Conservation (phyloP, 1,139 yeast species). For the Wickerhamomyces sp. region DNA sequence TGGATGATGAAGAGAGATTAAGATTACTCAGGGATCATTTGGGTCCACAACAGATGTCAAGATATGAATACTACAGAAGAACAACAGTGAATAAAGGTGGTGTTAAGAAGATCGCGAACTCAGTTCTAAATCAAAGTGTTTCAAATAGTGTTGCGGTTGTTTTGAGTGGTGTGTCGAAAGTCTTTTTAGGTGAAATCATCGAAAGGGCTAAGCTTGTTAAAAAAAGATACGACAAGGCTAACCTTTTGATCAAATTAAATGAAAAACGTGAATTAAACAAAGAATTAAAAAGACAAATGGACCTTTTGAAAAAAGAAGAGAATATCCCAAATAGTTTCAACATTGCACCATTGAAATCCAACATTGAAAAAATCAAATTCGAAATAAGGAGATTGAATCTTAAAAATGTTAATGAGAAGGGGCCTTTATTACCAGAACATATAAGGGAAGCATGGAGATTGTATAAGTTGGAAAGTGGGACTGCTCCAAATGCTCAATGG, state of each 20-base stretch:
- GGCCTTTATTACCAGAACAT: slow-evolving; percentile 79
- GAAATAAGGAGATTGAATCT: slow-evolving; percentile 18
- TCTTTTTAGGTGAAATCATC: slow-evolving; percentile 81
- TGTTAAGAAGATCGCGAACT: slow-evolving; percentile 75
- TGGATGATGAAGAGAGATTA: slow-evolving; percentile 49
- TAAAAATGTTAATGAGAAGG: slow-evolving; percentile 25
- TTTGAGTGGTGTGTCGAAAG: slow-evolving; percentile 82
- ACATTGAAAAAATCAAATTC: slow-evolving; percentile 12
- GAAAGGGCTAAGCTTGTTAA: slow-evolving; percentile 75
- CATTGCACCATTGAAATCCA: slow-evolving; percentile 4
- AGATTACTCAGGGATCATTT: slow-evolving; percentile 67
- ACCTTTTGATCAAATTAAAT: slow-evolving; percentile 25
- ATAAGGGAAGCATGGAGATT: slow-evolving; percentile 85
- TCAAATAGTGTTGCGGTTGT: slow-evolving; percentile 80
- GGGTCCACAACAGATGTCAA: slow-evolving; percentile 76
- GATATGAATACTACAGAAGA: slow-evolving; percentile 85
- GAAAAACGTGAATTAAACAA: slow-evolving; percentile 28
- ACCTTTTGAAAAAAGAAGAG: slow-evolving; percentile 17
- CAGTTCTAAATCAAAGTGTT: slow-evolving; percentile 77
- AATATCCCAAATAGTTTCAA: slow-evolving; percentile 2
- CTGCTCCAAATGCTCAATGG: slow-evolving; percentile 64
- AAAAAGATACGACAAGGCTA: slow-evolving; percentile 45
- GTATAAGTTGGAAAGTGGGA: slow-evolving; percentile 59
- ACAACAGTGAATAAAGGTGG: slow-evolving; percentile 77
- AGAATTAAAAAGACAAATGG: slow-evolving; percentile 26